Evolutionary conservation across 2,329 filamentous ascomycete genomes (phyloP).

Genomic region (Penicillium hesseltinei): DNA sequence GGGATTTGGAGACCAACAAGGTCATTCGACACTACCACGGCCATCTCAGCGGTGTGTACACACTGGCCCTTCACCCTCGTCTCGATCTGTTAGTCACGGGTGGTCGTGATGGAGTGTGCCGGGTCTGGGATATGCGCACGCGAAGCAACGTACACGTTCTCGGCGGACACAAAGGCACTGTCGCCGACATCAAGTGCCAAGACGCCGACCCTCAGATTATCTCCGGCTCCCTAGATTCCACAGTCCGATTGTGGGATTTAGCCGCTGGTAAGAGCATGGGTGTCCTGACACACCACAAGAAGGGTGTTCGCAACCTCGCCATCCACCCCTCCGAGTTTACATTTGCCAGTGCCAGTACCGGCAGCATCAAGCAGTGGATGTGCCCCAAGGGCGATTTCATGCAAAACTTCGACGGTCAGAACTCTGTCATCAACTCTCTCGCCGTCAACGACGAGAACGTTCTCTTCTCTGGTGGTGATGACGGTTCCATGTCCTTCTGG

Average conservation of each 20-base stretch:
- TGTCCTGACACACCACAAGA: slow-evolving; percentile 96
- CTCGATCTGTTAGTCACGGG: slow-evolving; percentile 93
- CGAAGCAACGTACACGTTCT: slow-evolving; percentile 94
- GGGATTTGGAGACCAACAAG: slow-evolving; percentile 99
- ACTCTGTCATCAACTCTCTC: slow-evolving; percentile 92
- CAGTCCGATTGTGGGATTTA: slow-evolving; percentile 90
- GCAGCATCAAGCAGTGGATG: slow-evolving; percentile 99
- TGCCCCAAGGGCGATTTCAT: slow-evolving; percentile 97
- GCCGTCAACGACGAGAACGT: slow-evolving; percentile 94
- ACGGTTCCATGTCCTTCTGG: slow-evolving; percentile 96
- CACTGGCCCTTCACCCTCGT: slow-evolving; percentile 86
- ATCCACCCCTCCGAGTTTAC: slow-evolving; percentile 92
- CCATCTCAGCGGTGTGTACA: slow-evolving; percentile 93
- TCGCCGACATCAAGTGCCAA: slow-evolving; percentile 86
- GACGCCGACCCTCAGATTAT: slow-evolving; percentile 97
- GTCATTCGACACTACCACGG: slow-evolving; percentile 98
- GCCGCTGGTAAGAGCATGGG: slow-evolving; percentile 96
- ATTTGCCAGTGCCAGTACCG: slow-evolving; percentile 87
- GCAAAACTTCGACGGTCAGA: slow-evolving; percentile 98
- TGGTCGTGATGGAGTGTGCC: slow-evolving; percentile 86
- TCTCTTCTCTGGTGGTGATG: slow-evolving; percentile 90
- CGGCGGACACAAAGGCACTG: slow-evolving; percentile 83
- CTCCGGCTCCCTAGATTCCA: slow-evolving; percentile 85
- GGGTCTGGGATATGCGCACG: slow-evolving; percentile 98
- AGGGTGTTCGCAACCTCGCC: slow-evolving; percentile 82